Conservation (phyloP, 139 green algal genomes). For the Pleodorina starrii region DNA sequence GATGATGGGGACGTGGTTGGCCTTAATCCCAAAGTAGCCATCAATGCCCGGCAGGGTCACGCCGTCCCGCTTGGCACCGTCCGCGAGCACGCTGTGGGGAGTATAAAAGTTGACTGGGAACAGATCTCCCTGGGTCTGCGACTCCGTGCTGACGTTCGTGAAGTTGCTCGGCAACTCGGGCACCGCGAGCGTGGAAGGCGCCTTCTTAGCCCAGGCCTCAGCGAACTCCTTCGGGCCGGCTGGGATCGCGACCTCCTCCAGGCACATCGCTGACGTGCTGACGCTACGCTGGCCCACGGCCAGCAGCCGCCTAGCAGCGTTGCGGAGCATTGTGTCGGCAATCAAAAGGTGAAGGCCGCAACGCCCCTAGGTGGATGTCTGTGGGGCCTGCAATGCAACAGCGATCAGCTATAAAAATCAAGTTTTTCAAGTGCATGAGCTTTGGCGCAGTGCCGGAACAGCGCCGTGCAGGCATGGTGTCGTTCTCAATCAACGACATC, state of each 20-base stretch:
- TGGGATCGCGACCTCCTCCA: constrained; percentile 57
- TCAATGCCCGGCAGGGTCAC: constrained; percentile 73
- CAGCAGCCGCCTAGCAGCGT: constrained; percentile 41
- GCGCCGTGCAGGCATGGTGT: not conserved
- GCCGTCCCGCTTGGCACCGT: constrained; percentile 65
- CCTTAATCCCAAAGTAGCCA: constrained; percentile 75
- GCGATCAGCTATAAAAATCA: not conserved
- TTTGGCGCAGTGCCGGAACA: not conserved
- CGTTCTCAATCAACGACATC: no score
- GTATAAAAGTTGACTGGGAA: constrained; percentile 79
- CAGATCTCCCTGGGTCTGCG: constrained; percentile 61
- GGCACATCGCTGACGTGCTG: constrained; percentile 12
- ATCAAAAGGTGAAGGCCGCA: constrained; percentile 16
- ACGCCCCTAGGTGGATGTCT: constrained; percentile 10
- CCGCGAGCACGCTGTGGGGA: constrained; percentile 60
- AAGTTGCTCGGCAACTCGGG: constrained; percentile 66
- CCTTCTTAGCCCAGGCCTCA: constrained; percentile 62
- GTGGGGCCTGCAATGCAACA: constrained; percentile 3
- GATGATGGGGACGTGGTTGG: constrained; percentile 76
- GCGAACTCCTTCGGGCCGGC: constrained; percentile 72
- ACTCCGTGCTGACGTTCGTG: constrained; percentile 53
- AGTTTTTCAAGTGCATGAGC: not conserved
- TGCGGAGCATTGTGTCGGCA: constrained; percentile 43
- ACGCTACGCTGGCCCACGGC: constrained; percentile 42
- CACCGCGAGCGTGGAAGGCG: constrained; percentile 60